Evolutionary conservation across 139 green algal species (phyloP).

Genomic region (Micromonas pusilla): DNA sequence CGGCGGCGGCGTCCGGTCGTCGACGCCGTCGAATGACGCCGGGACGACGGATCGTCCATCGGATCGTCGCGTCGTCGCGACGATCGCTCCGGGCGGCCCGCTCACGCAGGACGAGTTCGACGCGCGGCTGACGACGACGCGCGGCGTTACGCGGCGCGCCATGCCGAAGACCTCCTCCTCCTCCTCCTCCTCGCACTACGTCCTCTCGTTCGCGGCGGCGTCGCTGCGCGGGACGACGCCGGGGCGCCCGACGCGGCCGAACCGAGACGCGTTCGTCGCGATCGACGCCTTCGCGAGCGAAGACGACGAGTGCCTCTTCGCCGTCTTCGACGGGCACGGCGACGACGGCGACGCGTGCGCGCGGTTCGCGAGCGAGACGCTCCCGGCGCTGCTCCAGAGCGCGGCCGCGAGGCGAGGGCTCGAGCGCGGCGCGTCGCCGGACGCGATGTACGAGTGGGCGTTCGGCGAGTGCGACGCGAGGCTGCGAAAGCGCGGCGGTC

Average conservation of each 20-base stretch:
- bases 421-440: background rate
- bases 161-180: too few species aligned
- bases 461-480: too few species aligned
- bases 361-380: slow-evolving; percentile 62
- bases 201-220: slow-evolving; percentile 68
- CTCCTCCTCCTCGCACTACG: slow-evolving; percentile 29
- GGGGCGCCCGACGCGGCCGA: slow-evolving; percentile 69
- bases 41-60: too few species aligned
- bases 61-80: too few species aligned
- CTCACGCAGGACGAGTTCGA: slow-evolving; percentile 14
- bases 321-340: slow-evolving; percentile 76
- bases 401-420: background rate
- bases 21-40: too few species aligned
- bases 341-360: slow-evolving; percentile 42
- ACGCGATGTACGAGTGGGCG: too few species aligned
- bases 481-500: background rate
- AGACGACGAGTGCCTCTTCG: slow-evolving; percentile 54
- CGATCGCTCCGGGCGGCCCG: background rate
- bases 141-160: background rate
- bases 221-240: slow-evolving; percentile 83
- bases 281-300: slow-evolving; percentile 56
- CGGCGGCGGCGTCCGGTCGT: background rate
- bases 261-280: slow-evolving; percentile 77
- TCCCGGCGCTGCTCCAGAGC: slow-evolving; percentile 22
- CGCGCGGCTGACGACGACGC: background rate